Conservation (phyloP, 768 basidiomycete species). For the Suillus weaverae region DNA sequence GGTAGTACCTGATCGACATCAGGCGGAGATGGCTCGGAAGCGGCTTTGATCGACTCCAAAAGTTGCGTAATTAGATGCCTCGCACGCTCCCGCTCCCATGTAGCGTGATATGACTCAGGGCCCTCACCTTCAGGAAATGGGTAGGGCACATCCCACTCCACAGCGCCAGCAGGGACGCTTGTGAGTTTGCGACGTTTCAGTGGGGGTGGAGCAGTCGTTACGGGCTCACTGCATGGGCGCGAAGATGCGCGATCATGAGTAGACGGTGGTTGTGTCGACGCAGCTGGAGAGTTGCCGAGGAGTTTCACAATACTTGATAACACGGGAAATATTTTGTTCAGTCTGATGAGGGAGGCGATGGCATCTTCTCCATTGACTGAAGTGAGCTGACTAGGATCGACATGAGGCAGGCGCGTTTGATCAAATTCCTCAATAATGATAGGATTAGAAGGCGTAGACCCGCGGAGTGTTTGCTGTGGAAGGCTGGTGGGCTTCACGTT, state of each 20-base stretch:
- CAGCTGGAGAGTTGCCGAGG: slow-evolving; percentile 39
- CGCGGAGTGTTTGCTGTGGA: slow-evolving; percentile 42
- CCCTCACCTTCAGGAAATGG: slow-evolving; percentile 74
- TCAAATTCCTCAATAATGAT: slow-evolving; percentile 68
- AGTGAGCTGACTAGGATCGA: slow-evolving; percentile 46
- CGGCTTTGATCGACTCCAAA: slow-evolving; percentile 57
- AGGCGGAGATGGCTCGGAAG: slow-evolving; percentile 22
- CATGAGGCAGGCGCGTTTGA: slow-evolving; percentile 25
- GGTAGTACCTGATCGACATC: not conserved
- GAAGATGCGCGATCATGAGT: slow-evolving; percentile 7
- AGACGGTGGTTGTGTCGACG: slow-evolving; percentile 6
- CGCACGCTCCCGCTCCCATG: slow-evolving; percentile 65
- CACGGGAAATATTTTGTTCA: slow-evolving; percentile 68
- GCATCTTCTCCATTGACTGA: slow-evolving; percentile 59
- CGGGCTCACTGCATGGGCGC: not conserved
- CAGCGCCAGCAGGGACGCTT: slow-evolving; percentile 75
- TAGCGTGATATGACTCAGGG: slow-evolving; percentile 59
- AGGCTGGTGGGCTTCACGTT: slow-evolving; percentile 61
- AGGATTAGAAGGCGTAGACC: slow-evolving; percentile 59
- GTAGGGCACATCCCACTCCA: slow-evolving; percentile 82
- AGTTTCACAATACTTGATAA: slow-evolving; percentile 62
- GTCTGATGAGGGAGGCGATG: slow-evolving; percentile 54
- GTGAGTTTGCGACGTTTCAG: slow-evolving; percentile 63
- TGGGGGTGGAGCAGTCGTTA: slow-evolving; percentile 21
- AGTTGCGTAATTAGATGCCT: slow-evolving; percentile 64